Evolutionary conservation across 129 eudicot genomes (phyloP).

Genomic region (Kitagawia praeruptora): DNA sequence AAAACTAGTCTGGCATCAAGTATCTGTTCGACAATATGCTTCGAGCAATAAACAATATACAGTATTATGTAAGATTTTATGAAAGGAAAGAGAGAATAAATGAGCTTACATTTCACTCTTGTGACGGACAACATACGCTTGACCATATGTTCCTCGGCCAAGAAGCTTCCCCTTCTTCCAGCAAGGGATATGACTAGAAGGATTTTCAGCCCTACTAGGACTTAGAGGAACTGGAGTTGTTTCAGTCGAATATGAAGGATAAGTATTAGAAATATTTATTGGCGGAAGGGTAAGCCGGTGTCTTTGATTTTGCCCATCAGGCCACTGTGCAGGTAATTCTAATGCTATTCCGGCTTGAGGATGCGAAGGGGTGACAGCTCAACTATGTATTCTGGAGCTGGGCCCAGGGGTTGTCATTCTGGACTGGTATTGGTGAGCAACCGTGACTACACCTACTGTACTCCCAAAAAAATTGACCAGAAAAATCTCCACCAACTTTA

Average conservation of each 20-base stretch:
- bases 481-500: constrained; percentile 45
- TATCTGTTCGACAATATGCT: not conserved
- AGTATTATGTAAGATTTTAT: constrained; percentile 14
- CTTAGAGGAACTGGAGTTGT: constrained; percentile 36
- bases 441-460: constrained; percentile 48
- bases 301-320: constrained; percentile 33
- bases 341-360: constrained; percentile 29
- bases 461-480: constrained; percentile 27
- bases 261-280: constrained; percentile 19
- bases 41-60: constrained; percentile 1
- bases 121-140: constrained; percentile 47
- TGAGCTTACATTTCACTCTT: not conserved
- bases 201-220: constrained; percentile 31
- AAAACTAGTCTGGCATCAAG: not conserved
- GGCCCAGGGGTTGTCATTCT: constrained; percentile 61
- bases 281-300: constrained; percentile 55
- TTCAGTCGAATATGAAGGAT: constrained; percentile 37
- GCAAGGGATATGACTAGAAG: constrained; percentile 31
- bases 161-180: constrained; percentile 67
- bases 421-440: constrained; percentile 52
- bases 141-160: constrained; percentile 68
- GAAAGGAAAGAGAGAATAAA: not conserved
- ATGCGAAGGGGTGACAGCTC: constrained; percentile 47
- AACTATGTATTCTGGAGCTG: constrained; percentile 44
- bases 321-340: constrained; percentile 27